These are phyloP conservation scores for Calonectria honghensis DNA, from an alignment of 2,329 filamentous ascomycete genomes.

Conservation along the genomic window DNA sequence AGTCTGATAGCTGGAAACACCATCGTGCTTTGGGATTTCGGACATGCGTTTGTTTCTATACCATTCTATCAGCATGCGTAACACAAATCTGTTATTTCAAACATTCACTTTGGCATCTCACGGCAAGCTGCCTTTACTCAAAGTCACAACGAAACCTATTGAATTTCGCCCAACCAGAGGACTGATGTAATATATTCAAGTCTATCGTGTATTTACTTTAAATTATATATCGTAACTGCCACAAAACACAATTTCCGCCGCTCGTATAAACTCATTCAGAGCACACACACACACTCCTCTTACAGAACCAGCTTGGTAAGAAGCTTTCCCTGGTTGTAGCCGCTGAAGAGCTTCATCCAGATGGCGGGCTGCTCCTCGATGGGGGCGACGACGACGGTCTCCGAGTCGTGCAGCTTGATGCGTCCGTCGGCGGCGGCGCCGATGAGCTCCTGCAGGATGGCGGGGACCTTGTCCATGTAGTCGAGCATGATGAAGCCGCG, in stretches of 20 bases:
- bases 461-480: constrained; percentile 55
- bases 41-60: background rate
- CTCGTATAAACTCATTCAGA: background rate
- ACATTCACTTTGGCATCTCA: background rate
- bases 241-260: background rate
- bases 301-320: constrained; percentile 54
- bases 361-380: constrained; percentile 55
- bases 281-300: background rate
- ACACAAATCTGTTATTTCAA: background rate
- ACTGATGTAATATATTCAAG: background rate
- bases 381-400: constrained; percentile 53
- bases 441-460: constrained; percentile 54
- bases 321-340: constrained; percentile 55
- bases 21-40: too few relatives aligned
- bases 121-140: background rate
- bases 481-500: constrained; percentile 56
- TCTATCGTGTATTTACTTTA: constrained; percentile 19
- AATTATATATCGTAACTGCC: constrained; percentile 8
- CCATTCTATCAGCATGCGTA: background rate
- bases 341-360: constrained; percentile 55
- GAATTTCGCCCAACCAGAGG: background rate
- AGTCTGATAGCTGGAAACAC: too few relatives aligned
- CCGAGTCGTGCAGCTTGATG: constrained; percentile 51
- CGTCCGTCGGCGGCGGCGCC: constrained; percentile 53
- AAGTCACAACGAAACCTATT: background rate